Evolutionary conservation across 108 stramenopile genomes (phyloP).

Genomic region (Thalassiosira profunda): DNA sequence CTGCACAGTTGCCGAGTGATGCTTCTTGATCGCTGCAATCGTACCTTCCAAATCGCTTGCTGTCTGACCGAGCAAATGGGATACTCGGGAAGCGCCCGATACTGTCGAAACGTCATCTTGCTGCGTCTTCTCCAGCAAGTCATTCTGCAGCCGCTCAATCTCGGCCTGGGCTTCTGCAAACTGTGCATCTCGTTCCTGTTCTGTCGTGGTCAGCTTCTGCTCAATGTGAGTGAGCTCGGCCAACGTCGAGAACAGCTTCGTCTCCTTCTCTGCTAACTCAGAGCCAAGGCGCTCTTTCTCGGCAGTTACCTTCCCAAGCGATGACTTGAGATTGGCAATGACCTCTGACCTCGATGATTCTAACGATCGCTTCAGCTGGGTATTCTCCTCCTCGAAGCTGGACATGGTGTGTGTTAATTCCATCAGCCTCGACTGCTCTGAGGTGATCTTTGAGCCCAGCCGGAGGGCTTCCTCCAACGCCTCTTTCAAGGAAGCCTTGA

Average conservation of each 20-base stretch:
- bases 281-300: conserved; percentile 15
- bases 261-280: conserved; percentile 18
- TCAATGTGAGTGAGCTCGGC: conserved; percentile 20
- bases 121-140: conserved; percentile 29
- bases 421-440: conserved; percentile 16
- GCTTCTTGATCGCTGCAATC: conserved; percentile 40
- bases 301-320: conserved; percentile 5
- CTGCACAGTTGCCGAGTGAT: conserved; percentile 20
- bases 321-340: conserved; percentile 8
- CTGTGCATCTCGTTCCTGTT: conserved; percentile 25
- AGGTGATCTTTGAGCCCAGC: conserved; percentile 20
- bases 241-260: conserved; percentile 6
- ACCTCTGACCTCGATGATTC: conserved; percentile 9
- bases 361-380: conserved; percentile 27
- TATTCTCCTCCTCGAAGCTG: conserved; percentile 27
- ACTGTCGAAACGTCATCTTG: conserved; percentile 34
- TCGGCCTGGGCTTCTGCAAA: conserved; percentile 2
- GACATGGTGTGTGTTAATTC: conserved; percentile 21
- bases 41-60: conserved; percentile 36
- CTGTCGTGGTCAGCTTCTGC: conserved; percentile 17
- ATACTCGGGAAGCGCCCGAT: conserved; percentile 11
- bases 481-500: conserved; percentile 23
- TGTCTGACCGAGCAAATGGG: conserved; percentile 26
- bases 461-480: conserved; percentile 26
- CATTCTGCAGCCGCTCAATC: conserved; percentile 16